phyloP scores from a whole-genome alignment of 176 grass and related monocot species.

The Carex littledalei region DNA sequence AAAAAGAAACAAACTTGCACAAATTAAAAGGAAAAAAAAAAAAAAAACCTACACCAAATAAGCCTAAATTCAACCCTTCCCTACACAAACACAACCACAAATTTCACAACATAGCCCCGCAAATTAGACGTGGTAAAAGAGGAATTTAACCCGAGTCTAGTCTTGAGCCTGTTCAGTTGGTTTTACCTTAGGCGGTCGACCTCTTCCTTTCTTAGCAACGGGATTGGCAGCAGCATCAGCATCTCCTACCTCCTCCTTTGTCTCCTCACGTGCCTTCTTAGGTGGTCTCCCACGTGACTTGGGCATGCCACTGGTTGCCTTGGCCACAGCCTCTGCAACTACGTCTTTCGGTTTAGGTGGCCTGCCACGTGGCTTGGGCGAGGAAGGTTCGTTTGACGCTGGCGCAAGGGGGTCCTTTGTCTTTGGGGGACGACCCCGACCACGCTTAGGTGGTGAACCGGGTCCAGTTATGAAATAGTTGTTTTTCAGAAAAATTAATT shows the following conservation, averaged over 20 bases:
- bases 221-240: background rate
- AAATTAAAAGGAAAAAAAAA: background rate
- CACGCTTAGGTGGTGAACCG: slow-evolving; percentile 56
- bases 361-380: slow-evolving; percentile 39
- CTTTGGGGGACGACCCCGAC: slow-evolving; percentile 70
- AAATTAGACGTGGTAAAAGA: slow-evolving; percentile 5
- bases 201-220: slow-evolving; percentile 56
- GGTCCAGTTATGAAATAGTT: slow-evolving; percentile 45
- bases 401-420: slow-evolving; percentile 22
- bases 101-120: background rate
- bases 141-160: slow-evolving; percentile 3
- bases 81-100: background rate
- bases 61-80: slow-evolving; percentile 16
- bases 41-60: slow-evolving; percentile 10
- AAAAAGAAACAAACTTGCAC: slow-evolving; percentile 28
- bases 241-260: background rate
- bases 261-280: slow-evolving; percentile 39
- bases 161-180: slow-evolving; percentile 8
- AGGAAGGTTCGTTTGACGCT: background rate
- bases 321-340: slow-evolving; percentile 25
- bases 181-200: slow-evolving; percentile 61
- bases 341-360: slow-evolving; percentile 58
- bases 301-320: slow-evolving; percentile 42
- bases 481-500: slow-evolving; percentile 44
- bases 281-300: slow-evolving; percentile 39